phyloP scores from a whole-genome alignment of 345 rosid species.

The Lagerstroemia speciosa region DNA sequence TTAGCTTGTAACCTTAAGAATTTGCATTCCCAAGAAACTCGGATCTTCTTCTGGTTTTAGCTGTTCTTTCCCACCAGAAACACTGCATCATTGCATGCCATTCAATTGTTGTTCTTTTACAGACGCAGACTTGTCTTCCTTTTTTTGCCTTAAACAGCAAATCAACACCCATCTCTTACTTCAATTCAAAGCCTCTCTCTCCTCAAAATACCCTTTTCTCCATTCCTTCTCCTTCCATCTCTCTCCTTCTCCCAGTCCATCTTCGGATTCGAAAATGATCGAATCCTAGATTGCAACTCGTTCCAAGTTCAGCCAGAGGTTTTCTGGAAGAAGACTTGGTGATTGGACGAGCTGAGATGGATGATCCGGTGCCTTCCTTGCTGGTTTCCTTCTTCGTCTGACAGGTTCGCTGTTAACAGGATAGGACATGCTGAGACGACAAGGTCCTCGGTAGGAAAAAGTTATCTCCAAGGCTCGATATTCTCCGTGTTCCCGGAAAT shows the following conservation, averaged over 20 bases:
- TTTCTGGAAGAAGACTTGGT: neutral
- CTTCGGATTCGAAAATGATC: neutral
- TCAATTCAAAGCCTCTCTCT: neutral
- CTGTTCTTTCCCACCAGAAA: neutral
- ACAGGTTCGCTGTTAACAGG: neutral
- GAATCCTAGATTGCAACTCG: neutral
- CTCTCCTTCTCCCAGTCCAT: neutral
- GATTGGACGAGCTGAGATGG: neutral
- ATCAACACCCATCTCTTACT: neutral
- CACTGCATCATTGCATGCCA: neutral
- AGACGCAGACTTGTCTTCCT: neutral
- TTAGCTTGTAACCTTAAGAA: neutral
- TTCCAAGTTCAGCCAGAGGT: neutral
- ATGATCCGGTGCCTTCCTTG: neutral
- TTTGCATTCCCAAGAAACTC: neutral
- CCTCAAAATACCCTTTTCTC: neutral
- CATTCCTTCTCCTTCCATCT: neutral
- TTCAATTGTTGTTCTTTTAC: neutral
- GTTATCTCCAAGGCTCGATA: neutral
- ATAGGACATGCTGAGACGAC: neutral
- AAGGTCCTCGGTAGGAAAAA: neutral
- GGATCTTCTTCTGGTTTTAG: constrained; percentile 3
- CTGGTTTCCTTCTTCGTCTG: constrained; percentile 1
- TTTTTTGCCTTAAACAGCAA: neutral
- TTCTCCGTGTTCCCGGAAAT: neutral